Base-by-base conservation (phyloP, 805 yeast species). In the Saccharomyces kudriavzevii region DNA sequence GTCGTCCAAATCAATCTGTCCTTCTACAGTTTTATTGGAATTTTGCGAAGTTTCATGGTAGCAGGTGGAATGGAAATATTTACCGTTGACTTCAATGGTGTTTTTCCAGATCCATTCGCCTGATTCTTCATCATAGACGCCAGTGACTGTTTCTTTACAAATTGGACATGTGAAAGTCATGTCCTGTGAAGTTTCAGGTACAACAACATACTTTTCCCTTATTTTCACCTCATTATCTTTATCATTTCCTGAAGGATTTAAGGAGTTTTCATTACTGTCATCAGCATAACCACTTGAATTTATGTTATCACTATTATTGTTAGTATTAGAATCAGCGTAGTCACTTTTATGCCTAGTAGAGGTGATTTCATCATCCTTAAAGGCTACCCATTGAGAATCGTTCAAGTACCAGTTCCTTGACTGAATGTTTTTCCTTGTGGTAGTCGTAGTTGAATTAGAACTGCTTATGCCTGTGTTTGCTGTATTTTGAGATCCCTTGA, bases 91-190 rank as follows among this genome's bases (percentile, higher is more conserved):
- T 50, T 74, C 75, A 13, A 83, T 74, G 1, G 89, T 84, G 63
- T 85, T 83, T 56, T 74, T 77, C 90, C 91, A 87, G 22, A 87
- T 79, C 95, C 95, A 87, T 59, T 85, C 91, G 54, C 90, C 92
- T 2, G 78, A 69, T 48, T 82, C 85, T 60, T 86, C 92, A 59
- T 82, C 83, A 75, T 84, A 87, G 5, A 77, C 77, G n/a, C 85
- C 85, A 48, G 74, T 71, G 28, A 84, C 74, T 10, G 72, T 74
- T 56, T 88, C 95, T 61, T 80, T 80, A 68, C 95, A 87, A 29
- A 87, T 79, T 0, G 86, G 85, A 69, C 95, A 87, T 20, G 77
- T 72, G 30, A 75, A 72, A 20, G 73, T 74, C 72, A 80, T 85
- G 60, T 81, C 83, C 9, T 73, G 73, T 28, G 82, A 79, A 47